Evolutionary conservation across 2,329 filamentous ascomycete genomes (phyloP).

Genomic region (Paracoccidioides brasiliensis): DNA sequence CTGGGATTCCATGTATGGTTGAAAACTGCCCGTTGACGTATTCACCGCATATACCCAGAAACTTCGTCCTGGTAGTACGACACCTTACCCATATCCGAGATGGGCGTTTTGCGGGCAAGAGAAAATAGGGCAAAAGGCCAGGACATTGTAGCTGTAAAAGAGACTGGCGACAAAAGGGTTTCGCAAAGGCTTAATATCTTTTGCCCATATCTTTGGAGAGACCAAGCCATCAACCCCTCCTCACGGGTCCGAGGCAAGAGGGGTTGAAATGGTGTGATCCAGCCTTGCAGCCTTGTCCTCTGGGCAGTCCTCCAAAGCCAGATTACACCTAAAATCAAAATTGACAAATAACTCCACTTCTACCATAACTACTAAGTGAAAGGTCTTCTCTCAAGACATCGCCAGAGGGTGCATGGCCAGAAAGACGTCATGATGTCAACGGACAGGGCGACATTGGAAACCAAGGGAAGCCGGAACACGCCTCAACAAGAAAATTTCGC

Average conservation of each 20-base stretch:
- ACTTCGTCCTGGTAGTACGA: background rate
- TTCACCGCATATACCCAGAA: no score
- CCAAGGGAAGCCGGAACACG: background rate
- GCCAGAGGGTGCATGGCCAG: background rate
- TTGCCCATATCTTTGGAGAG: background rate
- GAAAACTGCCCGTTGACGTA: background rate
- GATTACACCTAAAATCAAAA: background rate
- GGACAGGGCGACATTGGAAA: no score
- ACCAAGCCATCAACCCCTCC: background rate
- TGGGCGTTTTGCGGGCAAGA: background rate
- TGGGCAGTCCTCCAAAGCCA: background rate
- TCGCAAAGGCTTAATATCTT: background rate
- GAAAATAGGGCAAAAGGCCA: background rate
- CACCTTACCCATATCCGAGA: background rate
- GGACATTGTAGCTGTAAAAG: background rate
- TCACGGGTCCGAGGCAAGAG: background rate
- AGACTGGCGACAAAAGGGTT: background rate
- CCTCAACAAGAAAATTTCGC: background rate
- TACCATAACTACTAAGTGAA: background rate
- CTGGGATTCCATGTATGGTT: no score
- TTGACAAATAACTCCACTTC: no score
- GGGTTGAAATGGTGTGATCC: background rate
- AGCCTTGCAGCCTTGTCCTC: constrained; percentile 1
- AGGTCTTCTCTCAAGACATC: background rate
- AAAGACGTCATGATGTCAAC: background rate